Conservation (phyloP, 768 basidiomycete genomes). For the Suillus ampliporus region DNA sequence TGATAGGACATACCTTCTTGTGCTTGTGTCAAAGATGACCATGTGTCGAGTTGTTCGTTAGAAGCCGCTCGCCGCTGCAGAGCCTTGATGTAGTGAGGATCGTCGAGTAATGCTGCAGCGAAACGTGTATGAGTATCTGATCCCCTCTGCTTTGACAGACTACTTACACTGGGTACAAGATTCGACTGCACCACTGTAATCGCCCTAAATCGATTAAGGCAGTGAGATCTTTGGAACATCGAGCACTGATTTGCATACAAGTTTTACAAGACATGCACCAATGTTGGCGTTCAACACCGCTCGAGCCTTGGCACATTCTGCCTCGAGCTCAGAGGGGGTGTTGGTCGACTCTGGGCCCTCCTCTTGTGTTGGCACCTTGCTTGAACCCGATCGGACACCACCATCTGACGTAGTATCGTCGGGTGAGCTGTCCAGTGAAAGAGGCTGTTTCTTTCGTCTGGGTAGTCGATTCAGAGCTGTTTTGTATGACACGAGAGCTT, state of each 20-base stretch:
- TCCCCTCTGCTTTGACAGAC: background rate
- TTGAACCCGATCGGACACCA: slow-evolving; percentile 14
- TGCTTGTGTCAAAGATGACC: slow-evolving; percentile 82
- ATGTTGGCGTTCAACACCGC: slow-evolving; percentile 87
- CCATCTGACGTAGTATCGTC: slow-evolving; percentile 13
- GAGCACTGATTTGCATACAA: slow-evolving; percentile 52
- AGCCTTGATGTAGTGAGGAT: slow-evolving; percentile 86
- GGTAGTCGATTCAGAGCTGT: slow-evolving; percentile 74
- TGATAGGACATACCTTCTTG: slow-evolving; percentile 71
- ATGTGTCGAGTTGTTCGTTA: slow-evolving; percentile 80
- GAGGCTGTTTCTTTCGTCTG: slow-evolving; percentile 39
- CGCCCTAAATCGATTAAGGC: slow-evolving; percentile 51
- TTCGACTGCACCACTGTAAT: slow-evolving; percentile 79
- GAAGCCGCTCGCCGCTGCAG: slow-evolving; percentile 87
- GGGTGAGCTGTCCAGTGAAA: slow-evolving; percentile 26
- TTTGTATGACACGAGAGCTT: slow-evolving; percentile 74
- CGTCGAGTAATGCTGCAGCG: slow-evolving; percentile 79
- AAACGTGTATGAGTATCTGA: background rate
- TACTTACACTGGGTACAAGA: slow-evolving; percentile 77
- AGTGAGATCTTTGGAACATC: slow-evolving; percentile 3
- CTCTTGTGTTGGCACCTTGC: slow-evolving; percentile 19
- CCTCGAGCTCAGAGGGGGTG: slow-evolving; percentile 43
- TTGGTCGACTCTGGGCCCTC: slow-evolving; percentile 17
- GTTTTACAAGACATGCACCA: slow-evolving; percentile 81
- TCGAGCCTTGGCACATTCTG: slow-evolving; percentile 60